Conservation (phyloP, 176 grass and related monocot genomes). For the Poa pratensis region DNA sequence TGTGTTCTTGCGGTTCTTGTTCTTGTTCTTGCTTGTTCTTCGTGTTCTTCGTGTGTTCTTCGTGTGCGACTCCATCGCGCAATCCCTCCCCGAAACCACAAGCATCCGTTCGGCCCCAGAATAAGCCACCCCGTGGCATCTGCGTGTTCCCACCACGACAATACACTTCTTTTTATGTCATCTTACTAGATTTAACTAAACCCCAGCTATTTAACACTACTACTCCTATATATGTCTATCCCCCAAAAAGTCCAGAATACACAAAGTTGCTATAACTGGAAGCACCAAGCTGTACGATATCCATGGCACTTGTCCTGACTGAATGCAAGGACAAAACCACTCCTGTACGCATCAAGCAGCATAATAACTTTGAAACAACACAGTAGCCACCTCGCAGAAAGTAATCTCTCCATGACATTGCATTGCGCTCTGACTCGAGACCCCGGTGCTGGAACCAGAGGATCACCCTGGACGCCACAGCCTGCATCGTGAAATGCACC, state of each 20-base stretch:
- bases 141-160: too few relatives aligned
- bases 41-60: too few relatives aligned
- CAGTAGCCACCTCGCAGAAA: slow-evolving; percentile 60
- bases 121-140: too few relatives aligned
- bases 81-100: too few relatives aligned
- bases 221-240: slow-evolving; percentile 12
- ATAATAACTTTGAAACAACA: slow-evolving; percentile 34
- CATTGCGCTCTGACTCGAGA: slow-evolving; percentile 38
- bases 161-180: background rate
- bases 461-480: slow-evolving; percentile 68
- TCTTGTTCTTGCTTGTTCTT: too few relatives aligned
- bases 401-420: slow-evolving; percentile 96
- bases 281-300: slow-evolving; percentile 15
- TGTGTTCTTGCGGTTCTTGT: too few relatives aligned
- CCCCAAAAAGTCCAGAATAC: slow-evolving; percentile 14
- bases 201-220: slow-evolving; percentile 5
- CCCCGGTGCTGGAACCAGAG: slow-evolving; percentile 69
- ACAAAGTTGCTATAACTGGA: slow-evolving; percentile 24
- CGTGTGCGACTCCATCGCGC: too few relatives aligned
- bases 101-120: too few relatives aligned
- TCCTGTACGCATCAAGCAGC: background rate
- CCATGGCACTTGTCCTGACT: slow-evolving; percentile 9
- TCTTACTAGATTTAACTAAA: slow-evolving; percentile 11
- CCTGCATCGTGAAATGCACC: slow-evolving; percentile 98
- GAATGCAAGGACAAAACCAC: slow-evolving; percentile 18